Conservation (phyloP, 495 filamentous ascomycete species). For the Clavariopsis aquatica region DNA sequence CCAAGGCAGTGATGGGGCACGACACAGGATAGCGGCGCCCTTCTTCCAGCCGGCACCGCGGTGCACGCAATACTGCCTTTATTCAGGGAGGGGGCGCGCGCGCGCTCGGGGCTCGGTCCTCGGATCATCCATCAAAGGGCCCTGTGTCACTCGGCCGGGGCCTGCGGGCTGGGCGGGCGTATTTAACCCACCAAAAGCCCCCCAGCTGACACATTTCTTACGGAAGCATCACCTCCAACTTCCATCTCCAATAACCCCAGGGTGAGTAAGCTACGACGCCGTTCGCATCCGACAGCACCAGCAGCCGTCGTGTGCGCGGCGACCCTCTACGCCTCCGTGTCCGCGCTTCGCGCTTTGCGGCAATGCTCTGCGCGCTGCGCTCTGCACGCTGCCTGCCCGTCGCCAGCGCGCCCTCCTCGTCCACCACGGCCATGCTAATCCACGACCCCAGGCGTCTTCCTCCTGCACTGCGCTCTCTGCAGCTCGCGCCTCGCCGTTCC, state of each 20-base stretch:
- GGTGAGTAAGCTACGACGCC: background rate
- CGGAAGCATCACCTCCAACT: no score
- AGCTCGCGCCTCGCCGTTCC: background rate
- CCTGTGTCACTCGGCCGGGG: no score
- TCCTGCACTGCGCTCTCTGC: background rate
- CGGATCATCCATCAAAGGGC: no score
- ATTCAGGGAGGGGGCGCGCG: no score
- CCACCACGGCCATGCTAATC: constrained; percentile 16
- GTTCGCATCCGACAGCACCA: background rate
- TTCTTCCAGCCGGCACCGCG: no score
- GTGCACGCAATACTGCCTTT: no score
- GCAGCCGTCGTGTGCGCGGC: no score
- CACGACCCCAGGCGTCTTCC: constrained; percentile 6
- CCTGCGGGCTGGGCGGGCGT: no score
- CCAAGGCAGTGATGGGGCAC: background rate
- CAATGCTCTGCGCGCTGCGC: background rate
- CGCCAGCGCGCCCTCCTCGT: background rate
- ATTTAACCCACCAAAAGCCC: no score
- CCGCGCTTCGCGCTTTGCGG: background rate
- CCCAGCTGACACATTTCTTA: constrained; percentile 1
- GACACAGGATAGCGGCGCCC: background rate
- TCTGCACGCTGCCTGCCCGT: background rate
- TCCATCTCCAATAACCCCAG: no score
- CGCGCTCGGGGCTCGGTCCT: no score
- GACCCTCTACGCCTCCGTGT: no score